Evolutionary conservation across 179 eudicot genomes (phyloP).

Genomic region (Pouteria campechiana): DNA sequence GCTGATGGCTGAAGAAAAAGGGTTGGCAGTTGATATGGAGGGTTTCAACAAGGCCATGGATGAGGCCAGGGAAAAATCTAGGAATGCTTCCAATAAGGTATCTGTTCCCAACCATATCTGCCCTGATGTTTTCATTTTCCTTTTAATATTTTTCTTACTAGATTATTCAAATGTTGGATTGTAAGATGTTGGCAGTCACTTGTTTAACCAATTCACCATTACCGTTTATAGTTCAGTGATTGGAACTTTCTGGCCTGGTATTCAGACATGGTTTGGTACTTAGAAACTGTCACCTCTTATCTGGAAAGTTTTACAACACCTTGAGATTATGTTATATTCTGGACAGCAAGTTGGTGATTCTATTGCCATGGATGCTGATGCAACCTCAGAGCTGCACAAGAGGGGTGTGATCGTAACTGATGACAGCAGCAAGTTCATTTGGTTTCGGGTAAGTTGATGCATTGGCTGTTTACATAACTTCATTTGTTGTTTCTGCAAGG

Average conservation of each 20-base stretch:
- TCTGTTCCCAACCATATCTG: neutral
- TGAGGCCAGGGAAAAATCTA: constrained; percentile 87
- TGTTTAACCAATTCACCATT: too few relatives aligned
- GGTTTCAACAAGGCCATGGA: constrained; percentile 71
- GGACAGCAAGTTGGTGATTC: constrained; percentile 74
- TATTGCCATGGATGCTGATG: constrained; percentile 88
- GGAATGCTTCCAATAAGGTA: constrained; percentile 83
- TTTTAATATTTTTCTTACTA: neutral
- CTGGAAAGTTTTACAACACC: too few relatives aligned
- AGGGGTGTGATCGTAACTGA: constrained; percentile 57
- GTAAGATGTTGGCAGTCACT: too few relatives aligned
- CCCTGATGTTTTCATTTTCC: neutral
- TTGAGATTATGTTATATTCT: neutral
- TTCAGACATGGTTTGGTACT: too few relatives aligned
- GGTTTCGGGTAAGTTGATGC: constrained; percentile 54
- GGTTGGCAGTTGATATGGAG: constrained; percentile 67
- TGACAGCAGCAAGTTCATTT: constrained; percentile 68
- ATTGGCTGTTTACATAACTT: too few relatives aligned
- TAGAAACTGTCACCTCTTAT: too few relatives aligned
- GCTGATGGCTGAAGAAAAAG: constrained; percentile 98
- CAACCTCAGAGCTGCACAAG: constrained; percentile 66
- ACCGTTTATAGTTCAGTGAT: too few relatives aligned
- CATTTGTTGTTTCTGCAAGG: too few relatives aligned
- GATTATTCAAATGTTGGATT: too few relatives aligned
- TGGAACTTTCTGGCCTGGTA: too few relatives aligned